Conservation (phyloP, 2,329 filamentous ascomycete species). For the Trichophaea hybrida region DNA sequence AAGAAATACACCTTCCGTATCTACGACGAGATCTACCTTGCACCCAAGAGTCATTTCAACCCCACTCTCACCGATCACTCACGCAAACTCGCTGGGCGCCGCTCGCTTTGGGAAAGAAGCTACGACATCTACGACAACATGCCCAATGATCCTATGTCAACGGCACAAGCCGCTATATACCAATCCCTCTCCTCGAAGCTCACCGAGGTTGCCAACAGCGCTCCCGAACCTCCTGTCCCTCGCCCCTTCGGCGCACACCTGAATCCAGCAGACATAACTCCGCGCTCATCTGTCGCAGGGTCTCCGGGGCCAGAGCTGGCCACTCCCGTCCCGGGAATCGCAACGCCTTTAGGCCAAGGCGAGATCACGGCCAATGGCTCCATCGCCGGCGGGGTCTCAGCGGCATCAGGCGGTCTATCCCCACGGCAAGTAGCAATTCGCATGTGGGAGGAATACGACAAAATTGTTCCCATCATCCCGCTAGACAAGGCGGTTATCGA, state of each 20-base stretch:
- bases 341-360: constrained; percentile 29
- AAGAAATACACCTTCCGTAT: constrained; percentile 91
- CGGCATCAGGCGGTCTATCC: constrained; percentile 32
- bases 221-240: constrained; percentile 25
- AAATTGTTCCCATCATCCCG: constrained; percentile 65
- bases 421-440: constrained; percentile 41
- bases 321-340: constrained; percentile 33
- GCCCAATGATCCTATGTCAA: constrained; percentile 77
- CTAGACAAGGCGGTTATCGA: constrained; percentile 83
- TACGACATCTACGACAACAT: constrained; percentile 89
- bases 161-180: constrained; percentile 60
- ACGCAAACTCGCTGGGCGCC: constrained; percentile 61
- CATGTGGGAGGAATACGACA: constrained; percentile 49
- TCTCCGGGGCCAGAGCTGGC: constrained; percentile 62
- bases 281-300: constrained; percentile 69
- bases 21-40: constrained; percentile 90
- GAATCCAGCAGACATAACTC: constrained; percentile 41
- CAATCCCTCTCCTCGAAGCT: constrained; percentile 35
- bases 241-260: constrained; percentile 29
- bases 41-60: constrained; percentile 77
- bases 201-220: constrained; percentile 25
- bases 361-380: constrained; percentile 30
- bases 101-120: constrained; percentile 70
- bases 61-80: constrained; percentile 74
- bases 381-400: constrained; percentile 37